Base-by-base conservation (phyloP, 495 filamentous ascomycete genomes). In the Penicillium arizonense region DNA sequence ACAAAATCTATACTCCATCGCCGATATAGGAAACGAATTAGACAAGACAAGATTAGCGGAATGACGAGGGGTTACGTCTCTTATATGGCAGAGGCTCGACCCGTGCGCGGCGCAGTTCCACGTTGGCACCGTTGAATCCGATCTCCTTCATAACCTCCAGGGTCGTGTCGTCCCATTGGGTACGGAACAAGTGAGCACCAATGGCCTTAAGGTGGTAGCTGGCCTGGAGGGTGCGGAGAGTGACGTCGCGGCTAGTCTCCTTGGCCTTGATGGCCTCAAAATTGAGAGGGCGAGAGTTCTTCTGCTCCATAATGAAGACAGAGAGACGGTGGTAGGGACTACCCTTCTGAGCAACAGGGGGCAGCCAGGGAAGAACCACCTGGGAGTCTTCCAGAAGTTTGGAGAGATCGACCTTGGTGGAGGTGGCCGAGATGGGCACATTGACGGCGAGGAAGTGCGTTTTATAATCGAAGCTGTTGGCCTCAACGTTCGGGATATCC, bases 261-360 rank as follows among this genome's bases (percentile, higher is more conserved):
- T 72, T 73, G 51, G 77, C 73, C 57, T 82, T 80, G n/a, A 91
- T 63, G 13, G 75, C 68, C 7, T 65, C 75, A 32, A 82, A 69
- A 61, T 95, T 85, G 37, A 96, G 57, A 1, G 69, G 70, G 50
- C 77, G 57, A 21, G 79, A 82, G 21, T 82, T 70, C 36, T 80
- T 75, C 72, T 99, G 94, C 72, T 92, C 79, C 30, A 97, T 75
- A 42, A 97, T 76, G 69, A 96, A 89, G 44, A 97, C 64, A 26
- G 82, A 81, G 33, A 96, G 78, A 44, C 94, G 87, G 73, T 97
- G 95, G 68, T 97, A 97, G 2, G 91, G 91, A 13, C 84, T 79
- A 42, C 94, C 94, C 75, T 90, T 95, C 64, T 97, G 89, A 3
- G 90, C 87, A 54, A 84, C 87, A 2, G 94, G 87, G 1, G 94